phyloP scores from a whole-genome alignment of 140 eudicot genomes.

The Cichorium intybus region DNA sequence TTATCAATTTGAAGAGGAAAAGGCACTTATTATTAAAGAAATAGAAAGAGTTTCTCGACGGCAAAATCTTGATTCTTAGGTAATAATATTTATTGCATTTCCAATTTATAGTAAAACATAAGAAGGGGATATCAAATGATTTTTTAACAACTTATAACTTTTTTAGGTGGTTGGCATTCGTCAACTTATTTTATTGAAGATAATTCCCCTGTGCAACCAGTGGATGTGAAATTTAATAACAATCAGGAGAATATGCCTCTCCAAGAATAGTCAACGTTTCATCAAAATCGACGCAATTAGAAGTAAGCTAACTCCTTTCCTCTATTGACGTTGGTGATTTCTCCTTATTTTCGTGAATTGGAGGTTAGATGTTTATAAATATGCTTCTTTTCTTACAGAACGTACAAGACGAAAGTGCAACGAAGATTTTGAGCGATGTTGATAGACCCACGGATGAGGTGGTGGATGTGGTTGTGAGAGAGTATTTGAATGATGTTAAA shows the following conservation, averaged over 20 bases:
- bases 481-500: slow-evolving; percentile 23
- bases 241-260: slow-evolving; percentile 16
- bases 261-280: slow-evolving; percentile 28
- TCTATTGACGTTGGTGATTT: not conserved
- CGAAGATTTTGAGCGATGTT: slow-evolving; percentile 12
- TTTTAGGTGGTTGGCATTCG: too few relatives aligned
- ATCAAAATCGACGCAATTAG: slow-evolving; percentile 15
- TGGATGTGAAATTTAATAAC: too few relatives aligned
- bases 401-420: slow-evolving; percentile 24
- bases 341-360: too few relatives aligned
- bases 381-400: not conserved
- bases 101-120: too few relatives aligned
- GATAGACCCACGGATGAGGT: slow-evolving; percentile 21
- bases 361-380: too few relatives aligned
- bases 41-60: slow-evolving; percentile 78
- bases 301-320: slow-evolving; percentile 3
- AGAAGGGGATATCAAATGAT: too few relatives aligned
- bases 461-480: slow-evolving; percentile 17
- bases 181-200: too few relatives aligned
- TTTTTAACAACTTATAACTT: not conserved
- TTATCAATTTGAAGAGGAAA: slow-evolving; percentile 96
- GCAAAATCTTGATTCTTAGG: slow-evolving; percentile 55
- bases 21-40: slow-evolving; percentile 88
- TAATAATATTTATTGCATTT: too few relatives aligned
- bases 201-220: too few relatives aligned